A percentile compares a stretch with the other conserved stretches of the same genome.
Conservation (phyloP, 805 yeast genomes). For the Alloascoidea hylecoeti region DNA sequence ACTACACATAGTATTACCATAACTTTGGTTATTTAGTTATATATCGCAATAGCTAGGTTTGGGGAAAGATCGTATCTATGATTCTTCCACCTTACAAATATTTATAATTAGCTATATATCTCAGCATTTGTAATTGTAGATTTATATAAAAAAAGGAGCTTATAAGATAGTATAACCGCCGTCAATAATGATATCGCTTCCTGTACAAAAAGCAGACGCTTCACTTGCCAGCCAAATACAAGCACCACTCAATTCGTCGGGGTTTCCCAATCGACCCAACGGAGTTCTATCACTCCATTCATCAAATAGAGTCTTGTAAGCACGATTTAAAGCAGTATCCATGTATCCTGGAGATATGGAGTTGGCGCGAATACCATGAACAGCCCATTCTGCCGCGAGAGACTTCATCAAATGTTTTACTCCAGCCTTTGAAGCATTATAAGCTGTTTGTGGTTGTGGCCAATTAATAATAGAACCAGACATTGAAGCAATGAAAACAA, state of each 20-base stretch:
- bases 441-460: constrained; percentile 60
- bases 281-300: constrained; percentile 58
- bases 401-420: constrained; percentile 53
- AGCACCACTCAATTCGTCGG: constrained; percentile 54
- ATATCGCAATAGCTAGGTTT: too few species aligned
- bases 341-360: constrained; percentile 59
- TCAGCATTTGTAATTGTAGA: too few species aligned
- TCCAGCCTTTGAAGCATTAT: constrained; percentile 64
- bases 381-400: constrained; percentile 67
- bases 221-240: constrained; percentile 44
- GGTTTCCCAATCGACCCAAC: constrained; percentile 56
- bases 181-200: constrained; percentile 52
- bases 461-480: constrained; percentile 58
- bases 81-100: too few species aligned
- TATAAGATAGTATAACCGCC: constrained; percentile 35
- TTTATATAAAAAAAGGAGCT: too few species aligned
- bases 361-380: constrained; percentile 50
- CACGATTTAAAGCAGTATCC: constrained; percentile 53
- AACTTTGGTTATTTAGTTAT: too few species aligned
- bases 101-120: too few species aligned
- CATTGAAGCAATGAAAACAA: constrained; percentile 58
- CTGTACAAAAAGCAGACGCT: constrained; percentile 50
- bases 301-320: constrained; percentile 31
- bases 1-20: too few species aligned
- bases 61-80: too few species aligned